Evolutionary conservation across 73 alveolate species (phyloP), one percentile per base, ranked within the genome.

Genomic region (Blepharisma japonicum): DNA sequence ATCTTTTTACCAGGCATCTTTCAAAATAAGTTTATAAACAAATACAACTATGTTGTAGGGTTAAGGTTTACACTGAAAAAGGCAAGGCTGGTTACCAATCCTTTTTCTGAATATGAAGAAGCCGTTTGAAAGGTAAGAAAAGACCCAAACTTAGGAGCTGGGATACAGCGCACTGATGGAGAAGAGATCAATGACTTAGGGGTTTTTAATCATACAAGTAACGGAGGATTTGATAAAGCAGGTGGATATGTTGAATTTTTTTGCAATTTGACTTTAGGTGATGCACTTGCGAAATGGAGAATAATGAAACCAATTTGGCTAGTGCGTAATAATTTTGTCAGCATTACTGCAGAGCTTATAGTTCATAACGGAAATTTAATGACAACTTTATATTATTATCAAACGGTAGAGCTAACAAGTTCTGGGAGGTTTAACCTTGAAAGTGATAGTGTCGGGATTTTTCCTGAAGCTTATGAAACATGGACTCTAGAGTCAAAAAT

Each of bases 171-270:
- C 0, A 20, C 23, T 14, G 27, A 78, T 51, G 68, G 81, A 49
- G 56, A 55, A 21, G 87, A 71, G 47, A 68, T 67, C 18, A 25
- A 55, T 50, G 68, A 85, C 51, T 6, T 49, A 8, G 76, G 45
- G 6, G 27, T 45, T 14, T 86, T 18, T 38, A 68, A 47, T n/a
- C 82, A 86, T 56, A 6, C 8, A 20, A 38, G 45, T 6, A 71
- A 27, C 0, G 79, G 78, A 6, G 88, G 93, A 20, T 86, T 39
- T 77, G 18, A 55, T 7, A 67, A 55, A 11, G 51, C 70, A 9
- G 95, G 95, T 6, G 95, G 92, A 0, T 89, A 54, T 61, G 72
- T 77, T 0, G 53, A 55, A 7, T 85, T 47, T 55, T 85, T 84
- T 55, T 3, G 21, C 14, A 81, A 85, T 7, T 53, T 85, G 11